These are phyloP conservation scores for Coemansia furcata DNA, from an alignment of 192 early-diverging fungal species.

Conservation along the genomic window DNA sequence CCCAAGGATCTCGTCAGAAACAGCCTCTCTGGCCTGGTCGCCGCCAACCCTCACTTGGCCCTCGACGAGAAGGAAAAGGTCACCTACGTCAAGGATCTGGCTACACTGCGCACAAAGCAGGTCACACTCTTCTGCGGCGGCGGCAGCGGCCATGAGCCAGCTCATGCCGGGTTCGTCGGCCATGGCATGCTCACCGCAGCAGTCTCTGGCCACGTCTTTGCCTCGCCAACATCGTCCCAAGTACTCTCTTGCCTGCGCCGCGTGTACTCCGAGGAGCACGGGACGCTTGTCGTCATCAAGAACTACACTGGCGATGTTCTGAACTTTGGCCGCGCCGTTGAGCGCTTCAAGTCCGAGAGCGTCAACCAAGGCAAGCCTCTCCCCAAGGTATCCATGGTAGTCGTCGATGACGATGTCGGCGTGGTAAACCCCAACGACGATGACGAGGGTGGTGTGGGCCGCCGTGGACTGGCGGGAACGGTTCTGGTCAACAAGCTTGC, in stretches of 20 bases:
- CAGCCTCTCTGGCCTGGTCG: conserved; percentile 57
- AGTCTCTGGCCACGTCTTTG: conserved; percentile 84
- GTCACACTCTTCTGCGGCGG: conserved; percentile 82
- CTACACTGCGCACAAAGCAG: conserved; percentile 53
- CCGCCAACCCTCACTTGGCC: conserved; percentile 60
- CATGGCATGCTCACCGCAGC: conserved; percentile 71
- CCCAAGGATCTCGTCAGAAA: conserved; percentile 63
- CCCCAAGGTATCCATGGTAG: conserved; percentile 63
- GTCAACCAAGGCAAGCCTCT: conserved; percentile 49
- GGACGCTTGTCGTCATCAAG: conserved; percentile 77
- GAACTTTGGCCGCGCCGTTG: conserved; percentile 80
- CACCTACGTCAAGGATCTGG: conserved; percentile 59
- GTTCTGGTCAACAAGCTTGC: conserved; percentile 78
- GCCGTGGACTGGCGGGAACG: conserved; percentile 78
- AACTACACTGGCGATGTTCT: conserved; percentile 84
- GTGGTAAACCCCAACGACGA: conserved; percentile 61
- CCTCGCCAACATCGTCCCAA: conserved; percentile 77
- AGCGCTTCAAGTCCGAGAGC: conserved; percentile 70
- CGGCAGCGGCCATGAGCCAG: conserved; percentile 83
- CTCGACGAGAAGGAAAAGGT: conserved; percentile 65
- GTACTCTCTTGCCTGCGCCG: conserved; percentile 70
- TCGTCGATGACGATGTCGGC: conserved; percentile 86
- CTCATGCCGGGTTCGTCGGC: conserved; percentile 78
- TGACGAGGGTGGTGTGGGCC: conserved; percentile 65
- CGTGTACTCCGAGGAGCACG: conserved; percentile 59